phyloP scores from a whole-genome alignment of 2,329 filamentous ascomycete species.

The Tolypocladium guangdongense region DNA sequence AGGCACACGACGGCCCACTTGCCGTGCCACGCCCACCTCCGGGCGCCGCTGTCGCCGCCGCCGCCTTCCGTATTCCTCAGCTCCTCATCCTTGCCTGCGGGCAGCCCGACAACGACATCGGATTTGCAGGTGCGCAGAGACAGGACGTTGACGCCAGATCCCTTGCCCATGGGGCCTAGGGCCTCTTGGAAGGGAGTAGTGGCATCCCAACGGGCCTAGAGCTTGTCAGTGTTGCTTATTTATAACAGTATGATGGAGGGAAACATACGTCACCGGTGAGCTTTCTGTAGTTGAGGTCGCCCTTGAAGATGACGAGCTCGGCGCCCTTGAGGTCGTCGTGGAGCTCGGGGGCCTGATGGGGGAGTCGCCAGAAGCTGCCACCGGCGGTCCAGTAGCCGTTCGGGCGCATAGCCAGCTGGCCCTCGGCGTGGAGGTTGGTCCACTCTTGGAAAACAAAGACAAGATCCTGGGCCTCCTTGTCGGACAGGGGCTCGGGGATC shows the following conservation, averaged over 20 bases:
- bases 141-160: conserved; percentile 73
- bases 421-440: conserved; percentile 70
- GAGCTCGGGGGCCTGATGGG: conserved; percentile 54
- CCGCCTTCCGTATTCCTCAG: conserved; percentile 57
- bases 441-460: conserved; percentile 73
- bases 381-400: conserved; percentile 87
- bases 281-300: conserved; percentile 94
- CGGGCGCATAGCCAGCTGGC: conserved; percentile 70
- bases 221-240: not conserved
- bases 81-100: conserved; percentile 71
- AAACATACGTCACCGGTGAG: conserved; percentile 69
- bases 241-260: rapidly evolving
- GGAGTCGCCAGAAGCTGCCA: conserved; percentile 83
- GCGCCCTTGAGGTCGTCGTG: conserved; percentile 69
- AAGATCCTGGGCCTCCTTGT: conserved; percentile 56
- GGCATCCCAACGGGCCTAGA: conserved; percentile 56
- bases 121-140: conserved; percentile 93
- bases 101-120: conserved; percentile 86
- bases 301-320: conserved; percentile 92
- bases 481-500: conserved; percentile 50
- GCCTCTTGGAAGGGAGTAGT: conserved; percentile 78
- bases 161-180: conserved; percentile 73
- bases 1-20: conserved; percentile 86
- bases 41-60: conserved; percentile 56
- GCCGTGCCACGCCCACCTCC: conserved; percentile 91